phyloP scores from a whole-genome alignment of 495 filamentous ascomycete species.

The Aspergillus haitiensis region DNA sequence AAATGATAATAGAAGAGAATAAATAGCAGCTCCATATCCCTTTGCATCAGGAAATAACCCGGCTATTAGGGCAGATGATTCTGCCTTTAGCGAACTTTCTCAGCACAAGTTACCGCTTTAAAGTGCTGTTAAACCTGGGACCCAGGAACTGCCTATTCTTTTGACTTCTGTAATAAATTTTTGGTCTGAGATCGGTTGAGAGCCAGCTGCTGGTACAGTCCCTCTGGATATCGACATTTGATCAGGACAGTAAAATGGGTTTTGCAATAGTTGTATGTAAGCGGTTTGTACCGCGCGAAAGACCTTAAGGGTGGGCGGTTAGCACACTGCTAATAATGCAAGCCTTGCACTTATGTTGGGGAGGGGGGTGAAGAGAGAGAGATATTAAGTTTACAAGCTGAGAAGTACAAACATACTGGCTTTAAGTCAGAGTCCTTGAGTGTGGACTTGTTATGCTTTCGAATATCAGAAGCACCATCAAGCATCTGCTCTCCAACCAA shows the following conservation, averaged over 20 bases:
- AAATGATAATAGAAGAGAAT: neutral
- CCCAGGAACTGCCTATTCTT: constrained; percentile 72
- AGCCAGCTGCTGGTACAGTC: constrained; percentile 32
- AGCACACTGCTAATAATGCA: constrained; percentile 7
- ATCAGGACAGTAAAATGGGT: constrained; percentile 91
- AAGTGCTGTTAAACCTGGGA: constrained; percentile 41
- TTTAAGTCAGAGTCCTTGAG: constrained; percentile 82
- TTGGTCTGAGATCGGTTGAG: constrained; percentile 71
- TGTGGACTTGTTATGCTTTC: constrained; percentile 49
- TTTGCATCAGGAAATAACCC: neutral
- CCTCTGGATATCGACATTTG: constrained; percentile 54
- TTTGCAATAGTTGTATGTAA: constrained; percentile 85
- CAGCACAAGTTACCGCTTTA: constrained; percentile 1
- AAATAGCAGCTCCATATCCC: no score
- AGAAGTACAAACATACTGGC: constrained; percentile 50
- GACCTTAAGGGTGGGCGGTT: constrained; percentile 52
- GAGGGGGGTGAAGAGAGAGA: neutral
- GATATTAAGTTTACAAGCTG: neutral
- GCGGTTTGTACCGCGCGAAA: constrained; percentile 89
- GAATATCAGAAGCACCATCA: constrained; percentile 26
- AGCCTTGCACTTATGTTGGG: no score
- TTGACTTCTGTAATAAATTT: constrained; percentile 81
- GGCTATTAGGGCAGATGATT: neutral
- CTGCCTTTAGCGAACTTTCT: no score
- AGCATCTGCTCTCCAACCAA: constrained; percentile 61